Conservation (phyloP, 2,329 filamentous ascomycete species). For the Alternaria tenuissima region DNA sequence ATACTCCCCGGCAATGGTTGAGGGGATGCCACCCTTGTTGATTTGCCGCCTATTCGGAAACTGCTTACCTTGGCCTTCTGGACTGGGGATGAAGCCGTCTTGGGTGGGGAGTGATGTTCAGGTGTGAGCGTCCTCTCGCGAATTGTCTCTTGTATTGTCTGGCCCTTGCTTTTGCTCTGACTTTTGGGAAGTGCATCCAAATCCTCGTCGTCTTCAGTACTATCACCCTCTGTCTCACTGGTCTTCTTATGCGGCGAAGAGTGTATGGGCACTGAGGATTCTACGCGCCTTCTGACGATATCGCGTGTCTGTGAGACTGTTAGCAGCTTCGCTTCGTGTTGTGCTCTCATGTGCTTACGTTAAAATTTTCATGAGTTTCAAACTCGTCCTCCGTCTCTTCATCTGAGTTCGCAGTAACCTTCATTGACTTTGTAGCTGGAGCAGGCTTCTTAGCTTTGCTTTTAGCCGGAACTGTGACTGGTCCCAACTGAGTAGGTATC, state of each 20-base stretch:
- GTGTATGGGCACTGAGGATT: background rate
- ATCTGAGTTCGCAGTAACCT: slow-evolving; percentile 21
- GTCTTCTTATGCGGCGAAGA: background rate
- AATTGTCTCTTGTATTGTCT: background rate
- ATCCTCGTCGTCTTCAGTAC: slow-evolving; percentile 42
- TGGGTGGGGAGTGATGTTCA: slow-evolving; percentile 7
- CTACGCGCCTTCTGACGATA: slow-evolving; percentile 1
- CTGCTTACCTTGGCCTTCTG: slow-evolving; percentile 29
- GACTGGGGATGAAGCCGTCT: slow-evolving; percentile 2
- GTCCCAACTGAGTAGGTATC: slow-evolving; percentile 21
- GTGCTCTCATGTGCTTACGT: slow-evolving; percentile 16
- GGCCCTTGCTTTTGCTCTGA: slow-evolving; percentile 21
- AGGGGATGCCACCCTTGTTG: slow-evolving; percentile 12
- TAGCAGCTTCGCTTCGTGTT: background rate
- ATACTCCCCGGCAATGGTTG: background rate
- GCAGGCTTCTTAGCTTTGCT: slow-evolving; percentile 17
- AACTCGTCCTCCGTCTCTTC: slow-evolving; percentile 50
- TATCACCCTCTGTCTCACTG: background rate
- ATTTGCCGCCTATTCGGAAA: slow-evolving; percentile 44
- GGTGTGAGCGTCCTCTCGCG: slow-evolving; percentile 16
- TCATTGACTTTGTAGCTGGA: slow-evolving; percentile 7
- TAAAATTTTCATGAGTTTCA: slow-evolving; percentile 46
- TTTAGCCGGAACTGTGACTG: slow-evolving; percentile 18
- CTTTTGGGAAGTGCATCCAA: slow-evolving; percentile 45
- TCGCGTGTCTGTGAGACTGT: slow-evolving; percentile 22